Evolutionary conservation across 495 filamentous ascomycete genomes (phyloP), one percentile per base, ranked within the genome.

Genomic region (Hyphodiscus hymeniophilus): DNA sequence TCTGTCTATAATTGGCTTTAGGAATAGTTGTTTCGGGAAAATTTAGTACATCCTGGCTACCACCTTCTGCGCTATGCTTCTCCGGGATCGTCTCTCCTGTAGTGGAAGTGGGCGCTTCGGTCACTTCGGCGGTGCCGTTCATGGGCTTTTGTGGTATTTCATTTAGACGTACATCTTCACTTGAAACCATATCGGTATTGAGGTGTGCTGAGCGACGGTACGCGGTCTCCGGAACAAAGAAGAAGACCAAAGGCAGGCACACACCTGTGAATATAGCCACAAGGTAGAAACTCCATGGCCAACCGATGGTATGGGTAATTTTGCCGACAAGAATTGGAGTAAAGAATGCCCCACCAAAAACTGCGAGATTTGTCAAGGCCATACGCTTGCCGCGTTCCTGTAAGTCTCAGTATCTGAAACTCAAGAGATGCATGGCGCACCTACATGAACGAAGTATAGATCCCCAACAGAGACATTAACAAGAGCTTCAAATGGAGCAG

Each of bases 331-430:
- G 64, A 22, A 94, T 87, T 0, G 89, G 90, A 0, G 90, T 95
- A 60, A 95, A 83, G 58, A 96, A 95, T 3, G 90, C 87, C 5
- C 89, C 87, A 0, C 90, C 90, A 60, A 94, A 96, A 8, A 95
- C 72, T 3, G 89, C 80, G 41, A 96, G 76, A 61, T 95, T 96
- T 10, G 83, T 82, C 24, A 94, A 68, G 8, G 90, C 90, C 89
- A 96, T 96, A 38, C 89, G 77, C 59, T 81, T 86, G 20, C 89
- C 90, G 4, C 26, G 26, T 10, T 91, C 70, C 79, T 87, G 48
- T 35, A 15, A 21, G 20, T 30, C 48, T 51, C 45, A 62, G 46
- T 57, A 34, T 36, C 18, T 47, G 15, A 6, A 6, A 16, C 23
- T 36, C 17, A 36, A 18, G 17, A 36, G 6, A n/a, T 36, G 17